A percentile compares a stretch with the other conserved stretches of the same genome.
These are phyloP conservation scores for Plasmodium vinckei DNA, from an alignment of 169 alveolate species.

Conservation along the genomic window DNA sequence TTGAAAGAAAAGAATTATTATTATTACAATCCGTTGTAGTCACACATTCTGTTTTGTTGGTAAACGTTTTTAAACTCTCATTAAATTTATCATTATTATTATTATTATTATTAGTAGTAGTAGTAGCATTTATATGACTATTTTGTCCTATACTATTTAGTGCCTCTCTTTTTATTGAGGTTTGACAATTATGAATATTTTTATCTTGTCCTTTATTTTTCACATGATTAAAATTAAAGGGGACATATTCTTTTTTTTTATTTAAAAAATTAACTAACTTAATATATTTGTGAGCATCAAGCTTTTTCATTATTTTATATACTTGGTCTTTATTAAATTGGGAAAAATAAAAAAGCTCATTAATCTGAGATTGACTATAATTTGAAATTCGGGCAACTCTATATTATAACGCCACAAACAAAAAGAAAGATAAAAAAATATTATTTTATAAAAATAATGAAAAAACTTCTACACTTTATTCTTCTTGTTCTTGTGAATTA, in stretches of 20 bases:
- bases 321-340: too few relatives aligned
- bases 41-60: too few relatives aligned
- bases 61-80: too few relatives aligned
- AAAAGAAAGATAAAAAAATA: neutral
- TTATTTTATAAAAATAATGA: too few relatives aligned
- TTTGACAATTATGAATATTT: conserved; percentile 5
- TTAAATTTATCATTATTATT: too few relatives aligned
- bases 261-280: conserved; percentile 29
- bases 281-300: conserved; percentile 38
- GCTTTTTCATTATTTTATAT: conserved; percentile 44
- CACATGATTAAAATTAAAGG: conserved; percentile 21
- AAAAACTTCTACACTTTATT: too few relatives aligned
- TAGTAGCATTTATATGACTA: too few relatives aligned
- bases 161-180: conserved; percentile 5
- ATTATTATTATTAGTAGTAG: too few relatives aligned
- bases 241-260: conserved; percentile 41
- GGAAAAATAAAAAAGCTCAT: neutral
- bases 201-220: conserved; percentile 17
- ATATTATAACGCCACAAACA: neutral
- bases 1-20: neutral
- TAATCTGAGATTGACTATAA: neutral
- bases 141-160: neutral
- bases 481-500: too few relatives aligned
- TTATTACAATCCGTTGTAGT: too few relatives aligned
- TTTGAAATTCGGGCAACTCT: neutral